Base-by-base conservation (phyloP, 306 rosid species). In the Psophocarpus tetragonolobus region DNA sequence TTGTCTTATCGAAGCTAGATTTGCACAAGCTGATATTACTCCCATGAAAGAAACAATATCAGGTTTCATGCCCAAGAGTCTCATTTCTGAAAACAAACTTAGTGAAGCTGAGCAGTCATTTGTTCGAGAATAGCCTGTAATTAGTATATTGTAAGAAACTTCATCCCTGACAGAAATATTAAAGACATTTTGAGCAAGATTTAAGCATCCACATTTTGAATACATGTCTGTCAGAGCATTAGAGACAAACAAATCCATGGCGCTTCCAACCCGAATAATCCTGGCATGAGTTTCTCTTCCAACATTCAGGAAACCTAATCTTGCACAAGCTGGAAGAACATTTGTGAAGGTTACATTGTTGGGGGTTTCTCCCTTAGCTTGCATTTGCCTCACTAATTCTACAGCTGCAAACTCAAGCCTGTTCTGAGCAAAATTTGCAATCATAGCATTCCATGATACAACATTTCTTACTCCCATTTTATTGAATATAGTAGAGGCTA, bases 371-470 rank as follows among this genome's bases (percentile, higher is more conserved):
- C 91, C 93, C 66, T 65, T 68, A 69, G 79, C 80, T 80, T 90
- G 97, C 98, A 94, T 92, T 81, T 73, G 81, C 78, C 84, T 83
- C 72, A 88, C 65, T 33, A 92, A 82, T 73, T 82, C 89, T 42
- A 89, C 65, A 15, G 96, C 94, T 42, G 71, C 94, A 85, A 70
- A 68, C 80, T 89, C 90, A 51, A 84, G 86, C 75, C 88, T 83
- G 62, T 90, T 92, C 82, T 87, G 97, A 74, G 91, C 90, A 47
- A 76, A 89, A 90, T 92, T 94, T 13, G 96, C 96, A 57, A 92
- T 61, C 98, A 90, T 92, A 20, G 97, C 92, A 88, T 92, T 94
- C 97, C 96, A 94, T 17, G 98, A 90, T 68, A 92, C 98, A 53
- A 79, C 68, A 45, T 87, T 91, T 86, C 82, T 94, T 42, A 74